Conservation (phyloP, 495 filamentous ascomycete species). For the Talaromyces trachyspermus region DNA sequence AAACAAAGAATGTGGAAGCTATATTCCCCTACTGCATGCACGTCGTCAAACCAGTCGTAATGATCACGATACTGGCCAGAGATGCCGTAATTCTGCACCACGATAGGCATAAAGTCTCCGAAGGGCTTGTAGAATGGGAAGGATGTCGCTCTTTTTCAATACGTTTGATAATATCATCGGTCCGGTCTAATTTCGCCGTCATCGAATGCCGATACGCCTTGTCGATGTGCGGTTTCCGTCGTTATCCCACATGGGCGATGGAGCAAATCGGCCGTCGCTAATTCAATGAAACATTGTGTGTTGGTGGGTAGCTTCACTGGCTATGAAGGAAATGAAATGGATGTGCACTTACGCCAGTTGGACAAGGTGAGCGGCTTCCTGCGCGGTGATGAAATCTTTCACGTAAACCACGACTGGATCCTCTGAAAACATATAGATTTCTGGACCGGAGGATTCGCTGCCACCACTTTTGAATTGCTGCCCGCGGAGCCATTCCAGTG, state of each 20-base stretch:
- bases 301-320: background rate
- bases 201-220: slow-evolving; percentile 2
- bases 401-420: slow-evolving; percentile 3
- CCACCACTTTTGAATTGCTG: background rate
- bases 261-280: background rate
- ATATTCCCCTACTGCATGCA: slow-evolving; percentile 3
- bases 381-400: background rate
- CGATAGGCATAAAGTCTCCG: background rate
- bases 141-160: background rate
- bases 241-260: slow-evolving; percentile 4
- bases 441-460: background rate
- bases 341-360: slow-evolving; percentile 3
- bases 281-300: background rate
- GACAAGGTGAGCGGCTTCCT: slow-evolving; percentile 1
- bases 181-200: slow-evolving; percentile 3
- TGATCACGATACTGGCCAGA: slow-evolving; percentile 46
- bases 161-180: background rate
- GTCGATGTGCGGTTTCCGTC: slow-evolving; percentile 4
- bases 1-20: slow-evolving; percentile 4
- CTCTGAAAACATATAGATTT: background rate
- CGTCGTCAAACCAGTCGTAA: slow-evolving; percentile 47
- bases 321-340: slow-evolving; percentile 6
- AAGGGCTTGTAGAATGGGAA: slow-evolving; percentile 1
- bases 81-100: slow-evolving; percentile 20
- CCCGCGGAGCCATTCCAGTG: background rate